Conservation (phyloP, 148 eudicot species). For the Rhododendron kiyosumense region DNA sequence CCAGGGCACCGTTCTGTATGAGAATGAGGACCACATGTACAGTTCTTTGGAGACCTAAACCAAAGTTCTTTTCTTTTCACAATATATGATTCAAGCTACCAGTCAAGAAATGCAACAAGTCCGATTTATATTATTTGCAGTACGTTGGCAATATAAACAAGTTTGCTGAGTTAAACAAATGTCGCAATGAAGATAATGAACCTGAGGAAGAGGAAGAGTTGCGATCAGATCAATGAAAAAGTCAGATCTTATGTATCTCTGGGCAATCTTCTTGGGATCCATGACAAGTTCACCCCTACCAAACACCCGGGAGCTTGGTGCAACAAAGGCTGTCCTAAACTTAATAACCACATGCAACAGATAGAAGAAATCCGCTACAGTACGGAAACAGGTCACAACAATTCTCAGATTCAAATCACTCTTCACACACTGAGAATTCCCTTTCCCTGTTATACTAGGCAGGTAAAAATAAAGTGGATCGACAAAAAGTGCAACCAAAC, state of each 20-base stretch:
- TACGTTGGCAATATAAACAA: background rate
- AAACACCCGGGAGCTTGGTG: constrained; percentile 92
- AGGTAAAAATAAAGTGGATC: constrained; percentile 88
- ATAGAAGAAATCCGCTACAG: constrained; percentile 81
- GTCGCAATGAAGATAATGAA: constrained; percentile 11
- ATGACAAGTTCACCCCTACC: constrained; percentile 98
- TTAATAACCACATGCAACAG: constrained; percentile 75
- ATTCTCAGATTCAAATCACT: constrained; percentile 68
- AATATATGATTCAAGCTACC: background rate
- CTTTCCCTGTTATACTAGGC: constrained; percentile 54
- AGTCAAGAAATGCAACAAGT: background rate
- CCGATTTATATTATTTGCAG: background rate
- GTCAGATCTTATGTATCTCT: constrained; percentile 71
- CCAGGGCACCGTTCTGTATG: background rate
- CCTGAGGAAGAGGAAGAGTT: constrained; percentile 98
- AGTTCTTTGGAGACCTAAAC: background rate
- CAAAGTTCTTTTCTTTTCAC: background rate
- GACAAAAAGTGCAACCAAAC: constrained; percentile 81
- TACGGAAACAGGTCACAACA: constrained; percentile 69
- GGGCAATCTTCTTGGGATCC: constrained; percentile 87
- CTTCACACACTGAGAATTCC: constrained; percentile 56
- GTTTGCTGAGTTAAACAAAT: background rate
- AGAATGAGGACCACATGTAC: background rate
- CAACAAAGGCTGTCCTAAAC: constrained; percentile 91
- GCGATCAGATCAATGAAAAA: constrained; percentile 90